Evolutionary conservation across 2,329 filamentous ascomycete species (phyloP).

Genomic region (Calonectria hongkongensis): DNA sequence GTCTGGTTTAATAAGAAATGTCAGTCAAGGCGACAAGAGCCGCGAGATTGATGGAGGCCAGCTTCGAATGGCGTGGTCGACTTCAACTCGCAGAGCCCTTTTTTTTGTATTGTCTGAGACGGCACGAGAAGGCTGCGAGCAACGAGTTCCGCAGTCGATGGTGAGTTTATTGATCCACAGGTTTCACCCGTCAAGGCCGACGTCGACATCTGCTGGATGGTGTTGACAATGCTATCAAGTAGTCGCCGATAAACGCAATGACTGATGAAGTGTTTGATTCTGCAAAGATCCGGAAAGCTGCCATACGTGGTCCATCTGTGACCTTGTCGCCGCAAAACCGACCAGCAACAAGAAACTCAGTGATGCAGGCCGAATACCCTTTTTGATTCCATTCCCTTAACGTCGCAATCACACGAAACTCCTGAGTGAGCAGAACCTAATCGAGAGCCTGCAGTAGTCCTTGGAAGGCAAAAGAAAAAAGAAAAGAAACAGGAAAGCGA

Average conservation of each 20-base stretch:
- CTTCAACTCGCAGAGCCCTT: slow-evolving; percentile 53
- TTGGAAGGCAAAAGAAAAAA: slow-evolving; percentile 54
- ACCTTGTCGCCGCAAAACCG: slow-evolving; percentile 62
- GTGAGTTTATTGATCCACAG: slow-evolving; percentile 58
- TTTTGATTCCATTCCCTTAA: slow-evolving; percentile 60
- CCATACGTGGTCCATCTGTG: slow-evolving; percentile 62
- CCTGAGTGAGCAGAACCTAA: slow-evolving; percentile 59
- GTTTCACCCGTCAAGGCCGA: slow-evolving; percentile 59
- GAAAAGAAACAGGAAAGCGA: slow-evolving; percentile 53
- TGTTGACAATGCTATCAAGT: slow-evolving; percentile 62
- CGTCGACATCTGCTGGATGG: slow-evolving; percentile 59
- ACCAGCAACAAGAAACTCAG: slow-evolving; percentile 61
- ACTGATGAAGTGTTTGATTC: slow-evolving; percentile 64
- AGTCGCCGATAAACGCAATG: slow-evolving; percentile 61
- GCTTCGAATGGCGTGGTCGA: slow-evolving; percentile 54
- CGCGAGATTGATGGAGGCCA: slow-evolving; percentile 42
- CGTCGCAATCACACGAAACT: slow-evolving; percentile 62
- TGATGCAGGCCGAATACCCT: slow-evolving; percentile 60
- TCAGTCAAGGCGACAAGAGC: slow-evolving; percentile 54
- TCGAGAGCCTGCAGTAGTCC: slow-evolving; percentile 55
- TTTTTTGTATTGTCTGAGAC: slow-evolving; percentile 51
- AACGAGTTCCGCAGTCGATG: slow-evolving; percentile 58
- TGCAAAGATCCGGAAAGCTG: slow-evolving; percentile 63
- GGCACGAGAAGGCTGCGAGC: slow-evolving; percentile 58
- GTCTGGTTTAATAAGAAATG: slow-evolving; percentile 55